Base-by-base conservation (phyloP, 805 yeast genomes). In the Pichia paraexigua region DNA sequence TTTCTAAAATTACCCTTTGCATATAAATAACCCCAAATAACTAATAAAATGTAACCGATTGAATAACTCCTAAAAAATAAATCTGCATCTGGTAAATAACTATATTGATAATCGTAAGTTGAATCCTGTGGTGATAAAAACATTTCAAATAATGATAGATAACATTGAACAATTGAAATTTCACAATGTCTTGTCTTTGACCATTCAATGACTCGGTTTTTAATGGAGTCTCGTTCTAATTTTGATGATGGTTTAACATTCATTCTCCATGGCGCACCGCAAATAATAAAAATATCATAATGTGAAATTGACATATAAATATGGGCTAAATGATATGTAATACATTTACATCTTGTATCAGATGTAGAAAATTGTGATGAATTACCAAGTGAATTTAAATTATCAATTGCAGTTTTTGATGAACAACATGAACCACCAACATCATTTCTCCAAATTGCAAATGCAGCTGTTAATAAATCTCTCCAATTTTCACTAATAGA, bases 211-310 rank as follows among this genome's bases (percentile, higher is more conserved):
- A 85, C 75, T 56, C 82, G 70, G 15, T 67, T 67, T 41, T 73
- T 70, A 13, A 78, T 80, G 3, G 72, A 68, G 22, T 73, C 73
- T 56, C 79, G 75, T 40, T 66, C 70, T 52, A 79, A 83, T 1
- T 69, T 62, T 11, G 70, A 68, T 7, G 79, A 77, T 12, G 85
- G 81, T 40, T 71, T 71, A 37, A 83, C 88, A 59, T 79, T 85
- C 83, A 85, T 82, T 59, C 90, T 77, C 68, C 85, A 79, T 1
- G 94, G 94, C 9, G 89, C 86, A 1, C 96, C 96, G 2, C 91
- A 83, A 64, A 73, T 83, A 6, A 86, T 82, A 49, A 85, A 85
- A 52, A 86, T 79, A 64, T 88, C 95, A 64, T 85, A 83, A 56
- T 86, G 88, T 51, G 86, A 82, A 28, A 85, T 76, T 48, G 87